Conservation (phyloP, 1,139 yeast genomes). For the Pichia sp. region DNA sequence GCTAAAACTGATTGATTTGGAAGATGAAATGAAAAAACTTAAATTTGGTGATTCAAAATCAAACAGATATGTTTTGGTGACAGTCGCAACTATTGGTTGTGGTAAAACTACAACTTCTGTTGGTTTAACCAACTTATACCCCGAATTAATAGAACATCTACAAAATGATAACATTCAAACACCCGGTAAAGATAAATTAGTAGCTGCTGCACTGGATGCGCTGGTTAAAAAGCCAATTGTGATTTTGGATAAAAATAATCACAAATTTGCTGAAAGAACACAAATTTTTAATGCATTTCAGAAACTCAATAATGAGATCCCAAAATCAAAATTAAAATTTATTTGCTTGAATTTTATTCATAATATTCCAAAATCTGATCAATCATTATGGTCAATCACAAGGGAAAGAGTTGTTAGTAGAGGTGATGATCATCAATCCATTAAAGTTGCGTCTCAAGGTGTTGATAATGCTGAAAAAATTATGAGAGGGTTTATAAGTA, state of each 20-base stretch:
- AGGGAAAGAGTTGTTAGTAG: conserved; percentile 52
- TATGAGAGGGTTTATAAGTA: conserved; percentile 63
- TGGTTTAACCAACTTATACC: conserved; percentile 50
- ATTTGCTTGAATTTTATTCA: conserved; percentile 69
- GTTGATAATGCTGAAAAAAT: conserved; percentile 47
- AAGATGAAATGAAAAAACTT: conserved; percentile 18
- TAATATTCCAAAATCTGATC: conserved; percentile 24
- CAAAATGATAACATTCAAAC: conserved; percentile 74
- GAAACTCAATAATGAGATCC: conserved; percentile 32
- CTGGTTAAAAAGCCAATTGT: conserved; percentile 43
- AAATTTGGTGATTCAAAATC: conserved; percentile 21
- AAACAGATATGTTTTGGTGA: conserved; percentile 51
- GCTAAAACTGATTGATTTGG: conserved; percentile 14
- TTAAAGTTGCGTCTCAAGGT: conserved; percentile 47
- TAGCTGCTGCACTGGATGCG: conserved; percentile 41
- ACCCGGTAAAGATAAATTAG: conserved; percentile 46
- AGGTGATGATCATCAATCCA: conserved; percentile 89
- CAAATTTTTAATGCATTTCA: conserved; percentile 55
- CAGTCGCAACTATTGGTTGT: conserved; percentile 89
- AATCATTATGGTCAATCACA: conserved; percentile 46
- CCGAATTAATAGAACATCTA: conserved; percentile 60
- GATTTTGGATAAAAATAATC: conserved; percentile 79
- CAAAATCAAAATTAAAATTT: conserved; percentile 37
- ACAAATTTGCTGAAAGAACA: conserved; percentile 59
- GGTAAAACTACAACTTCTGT: conserved; percentile 85